phyloP scores from a whole-genome alignment of 2,329 filamentous ascomycete species.

The Colletotrichum brevisporum region DNA sequence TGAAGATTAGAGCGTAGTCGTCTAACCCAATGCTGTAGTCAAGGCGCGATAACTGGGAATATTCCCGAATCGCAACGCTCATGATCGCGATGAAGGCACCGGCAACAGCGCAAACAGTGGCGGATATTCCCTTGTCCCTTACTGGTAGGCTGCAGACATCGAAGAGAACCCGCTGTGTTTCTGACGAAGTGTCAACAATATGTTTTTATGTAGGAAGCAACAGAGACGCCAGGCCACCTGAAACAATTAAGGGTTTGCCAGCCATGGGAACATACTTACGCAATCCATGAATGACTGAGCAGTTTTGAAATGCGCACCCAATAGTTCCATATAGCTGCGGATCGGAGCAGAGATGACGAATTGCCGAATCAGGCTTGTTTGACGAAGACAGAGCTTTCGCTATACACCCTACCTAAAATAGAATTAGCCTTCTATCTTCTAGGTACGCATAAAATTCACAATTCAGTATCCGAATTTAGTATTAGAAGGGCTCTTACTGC shows the following conservation, averaged over 20 bases:
- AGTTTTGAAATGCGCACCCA: conserved; percentile 17
- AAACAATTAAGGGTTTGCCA: neutral
- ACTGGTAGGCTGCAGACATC: conserved; percentile 17
- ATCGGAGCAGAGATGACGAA: neutral
- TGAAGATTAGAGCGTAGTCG: conserved; percentile 29
- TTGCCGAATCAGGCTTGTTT: neutral
- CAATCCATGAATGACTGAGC: conserved; percentile 1
- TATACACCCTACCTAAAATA: neutral
- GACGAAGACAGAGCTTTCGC: neutral
- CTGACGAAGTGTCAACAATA: neutral
- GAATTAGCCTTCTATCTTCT: neutral
- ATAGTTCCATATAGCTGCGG: neutral
- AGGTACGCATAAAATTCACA: neutral
- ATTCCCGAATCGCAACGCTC: conserved; percentile 23
- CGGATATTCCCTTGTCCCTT: conserved; percentile 20
- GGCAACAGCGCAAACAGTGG: conserved; percentile 26
- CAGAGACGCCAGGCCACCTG: too few relatives aligned
- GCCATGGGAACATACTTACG: neutral
- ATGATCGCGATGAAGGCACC: conserved; percentile 18
- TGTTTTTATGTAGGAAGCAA: too few relatives aligned
- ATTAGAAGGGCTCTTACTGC: neutral
- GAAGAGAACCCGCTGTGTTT: conserved; percentile 20
- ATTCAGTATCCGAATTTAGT: too few relatives aligned
- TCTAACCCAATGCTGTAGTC: conserved; percentile 26
- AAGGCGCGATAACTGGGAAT: conserved; percentile 15